Conservation (phyloP, 208 protist genomes). For the Trypanosoma rangeli region DNA sequence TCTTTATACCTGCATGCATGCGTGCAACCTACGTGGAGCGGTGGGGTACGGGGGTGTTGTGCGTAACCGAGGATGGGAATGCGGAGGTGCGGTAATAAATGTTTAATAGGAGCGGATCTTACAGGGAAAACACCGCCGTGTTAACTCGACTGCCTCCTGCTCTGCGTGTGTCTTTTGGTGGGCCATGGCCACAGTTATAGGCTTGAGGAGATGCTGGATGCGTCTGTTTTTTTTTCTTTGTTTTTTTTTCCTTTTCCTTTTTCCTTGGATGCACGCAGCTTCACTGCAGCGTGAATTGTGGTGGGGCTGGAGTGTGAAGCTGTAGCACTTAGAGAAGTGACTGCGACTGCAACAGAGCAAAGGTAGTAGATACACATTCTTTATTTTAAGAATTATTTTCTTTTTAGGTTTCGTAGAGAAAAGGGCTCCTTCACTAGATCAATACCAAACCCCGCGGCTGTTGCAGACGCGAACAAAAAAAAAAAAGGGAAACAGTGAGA, state of each 20-base stretch:
- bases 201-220: not conserved
- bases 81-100: not conserved
- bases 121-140: not conserved
- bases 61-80: not conserved
- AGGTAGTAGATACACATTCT: not conserved
- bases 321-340: too few relatives aligned
- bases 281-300: not conserved
- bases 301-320: too few relatives aligned
- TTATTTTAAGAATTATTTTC: too few relatives aligned
- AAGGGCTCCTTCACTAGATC: not conserved
- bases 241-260: not conserved
- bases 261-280: not conserved
- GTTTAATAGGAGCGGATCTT: not conserved
- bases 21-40: not conserved
- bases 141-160: not conserved
- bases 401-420: not conserved
- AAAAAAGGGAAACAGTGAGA: not conserved
- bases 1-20: not conserved
- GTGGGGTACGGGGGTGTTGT: too few relatives aligned
- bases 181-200: not conserved
- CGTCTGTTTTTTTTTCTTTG: not conserved
- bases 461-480: conserved; percentile 3
- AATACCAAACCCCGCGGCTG: not conserved
- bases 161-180: not conserved
- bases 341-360: not conserved